A percentile compares a stretch with the other conserved stretches of the same genome.
phyloP scores from a whole-genome alignment of 1,284 basidiomycete species.

The Moesziomyces sp. region DNA sequence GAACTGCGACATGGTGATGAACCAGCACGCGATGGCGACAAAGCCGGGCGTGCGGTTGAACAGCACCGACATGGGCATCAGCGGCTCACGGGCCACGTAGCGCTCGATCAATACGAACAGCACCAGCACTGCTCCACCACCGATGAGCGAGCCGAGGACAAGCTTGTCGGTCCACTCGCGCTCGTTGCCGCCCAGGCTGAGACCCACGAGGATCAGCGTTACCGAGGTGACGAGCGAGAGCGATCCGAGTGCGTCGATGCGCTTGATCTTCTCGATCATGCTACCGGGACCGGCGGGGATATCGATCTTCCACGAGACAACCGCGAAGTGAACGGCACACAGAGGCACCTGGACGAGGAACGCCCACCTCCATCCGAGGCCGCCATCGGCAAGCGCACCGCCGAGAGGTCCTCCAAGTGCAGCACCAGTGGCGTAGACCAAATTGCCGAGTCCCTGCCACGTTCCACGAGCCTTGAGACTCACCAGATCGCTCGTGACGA shows the following conservation, averaged over 20 bases:
- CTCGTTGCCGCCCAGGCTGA: slow-evolving; percentile 66
- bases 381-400: slow-evolving; percentile 58
- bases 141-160: slow-evolving; percentile 57
- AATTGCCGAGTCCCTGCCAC: slow-evolving; percentile 68
- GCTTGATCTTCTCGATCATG: slow-evolving; percentile 68
- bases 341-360: slow-evolving; percentile 68
- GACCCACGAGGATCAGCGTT: slow-evolving; percentile 65
- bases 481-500: slow-evolving; percentile 70
- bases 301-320: slow-evolving; percentile 68
- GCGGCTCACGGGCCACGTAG: slow-evolving; percentile 68
- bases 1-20: slow-evolving; percentile 68
- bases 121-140: slow-evolving; percentile 71
- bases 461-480: slow-evolving; percentile 69
- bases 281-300: slow-evolving; percentile 68
- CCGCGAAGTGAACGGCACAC: slow-evolving; percentile 67
- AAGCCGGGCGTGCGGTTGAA: slow-evolving; percentile 68
- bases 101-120: slow-evolving; percentile 71
- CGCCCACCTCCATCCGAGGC: slow-evolving; percentile 64
- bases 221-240: slow-evolving; percentile 68
- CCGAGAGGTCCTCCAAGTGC: slow-evolving; percentile 65
- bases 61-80: slow-evolving; percentile 68
- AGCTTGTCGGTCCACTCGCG: slow-evolving; percentile 59
- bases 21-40: slow-evolving; percentile 68
- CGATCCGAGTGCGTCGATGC: slow-evolving; percentile 68
- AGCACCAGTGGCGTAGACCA: slow-evolving; percentile 67